Evolutionary conservation across 2,329 filamentous ascomycete species (phyloP).

Genomic region (Hortaea werneckii): DNA sequence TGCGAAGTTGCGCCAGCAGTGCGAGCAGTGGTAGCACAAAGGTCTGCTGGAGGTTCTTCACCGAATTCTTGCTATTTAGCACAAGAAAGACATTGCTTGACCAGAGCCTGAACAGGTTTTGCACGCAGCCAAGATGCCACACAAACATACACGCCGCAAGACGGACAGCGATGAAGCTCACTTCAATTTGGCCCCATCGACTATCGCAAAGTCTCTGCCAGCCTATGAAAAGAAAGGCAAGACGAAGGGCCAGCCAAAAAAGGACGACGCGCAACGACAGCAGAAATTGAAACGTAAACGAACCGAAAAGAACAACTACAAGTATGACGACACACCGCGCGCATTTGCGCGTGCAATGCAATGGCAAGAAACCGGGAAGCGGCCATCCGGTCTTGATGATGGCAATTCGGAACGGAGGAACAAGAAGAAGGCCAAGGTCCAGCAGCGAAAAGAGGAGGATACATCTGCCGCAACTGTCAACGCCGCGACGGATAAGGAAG

Average conservation of each 20-base stretch:
- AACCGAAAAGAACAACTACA: constrained; percentile 36
- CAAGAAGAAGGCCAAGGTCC: not conserved
- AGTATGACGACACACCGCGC: constrained; percentile 71
- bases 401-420: constrained; percentile 44
- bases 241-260: constrained; percentile 22
- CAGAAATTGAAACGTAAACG: constrained; percentile 21
- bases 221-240: constrained; percentile 36
- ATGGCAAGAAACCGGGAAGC: constrained; percentile 47
- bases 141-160: constrained; percentile 10
- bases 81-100: too few species aligned
- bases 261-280: constrained; percentile 18
- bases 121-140: constrained; percentile 1
- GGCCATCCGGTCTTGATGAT: constrained; percentile 59
- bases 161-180: constrained; percentile 21
- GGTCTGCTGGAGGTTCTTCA: too few species aligned
- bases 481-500: constrained; percentile 12
- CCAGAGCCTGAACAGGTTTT: too few species aligned
- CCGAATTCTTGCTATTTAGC: too few species aligned
- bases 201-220: constrained; percentile 49
- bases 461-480: constrained; percentile 6
- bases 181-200: constrained; percentile 52
- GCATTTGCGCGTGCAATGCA: constrained; percentile 82
- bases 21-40: too few species aligned
- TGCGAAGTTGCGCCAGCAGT: too few species aligned
- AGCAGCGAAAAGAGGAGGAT: constrained; percentile 29